A percentile compares a stretch with the other conserved stretches of the same genome.
phyloP scores from a whole-genome alignment of 345 rosid genomes.

The Melaleuca quinquenervia region DNA sequence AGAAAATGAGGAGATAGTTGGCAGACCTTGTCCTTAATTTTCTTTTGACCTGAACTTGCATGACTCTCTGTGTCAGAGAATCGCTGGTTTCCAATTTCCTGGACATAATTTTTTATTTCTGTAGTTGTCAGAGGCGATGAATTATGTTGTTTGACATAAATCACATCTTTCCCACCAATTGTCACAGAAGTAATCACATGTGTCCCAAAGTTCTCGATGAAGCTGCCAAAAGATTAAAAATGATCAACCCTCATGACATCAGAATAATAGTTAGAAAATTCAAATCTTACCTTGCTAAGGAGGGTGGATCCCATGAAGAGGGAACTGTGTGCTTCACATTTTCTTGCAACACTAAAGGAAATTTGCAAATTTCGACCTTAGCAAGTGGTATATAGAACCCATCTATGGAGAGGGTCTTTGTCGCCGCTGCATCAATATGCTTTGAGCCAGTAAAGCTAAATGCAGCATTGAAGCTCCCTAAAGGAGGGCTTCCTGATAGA shows the following conservation, averaged over 20 bases:
- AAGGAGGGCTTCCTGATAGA: conserved; percentile 33
- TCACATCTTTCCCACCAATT: conserved; percentile 68
- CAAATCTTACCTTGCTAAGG: conserved; percentile 49
- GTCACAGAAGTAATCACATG: conserved; percentile 62
- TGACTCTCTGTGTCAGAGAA: conserved; percentile 31
- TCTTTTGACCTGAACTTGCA: conserved; percentile 38
- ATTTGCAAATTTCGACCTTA: conserved; percentile 35
- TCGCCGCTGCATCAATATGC: conserved; percentile 41
- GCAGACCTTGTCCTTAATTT: conserved; percentile 60
- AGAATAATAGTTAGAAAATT: background rate
- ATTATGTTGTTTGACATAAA: conserved; percentile 59
- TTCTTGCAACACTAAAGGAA: conserved; percentile 30
- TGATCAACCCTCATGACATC: conserved; percentile 1
- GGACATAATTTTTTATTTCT: conserved; percentile 53
- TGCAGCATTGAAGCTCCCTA: conserved; percentile 58
- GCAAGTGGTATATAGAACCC: conserved; percentile 55
- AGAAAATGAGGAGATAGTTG: background rate
- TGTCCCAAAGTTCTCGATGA: conserved; percentile 65
- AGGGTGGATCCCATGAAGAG: conserved; percentile 47
- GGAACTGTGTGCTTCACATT: conserved; percentile 44
- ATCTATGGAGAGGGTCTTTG: conserved; percentile 53
- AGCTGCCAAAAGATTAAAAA: conserved; percentile 28
- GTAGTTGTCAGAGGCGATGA: conserved; percentile 48
- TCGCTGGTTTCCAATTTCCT: conserved; percentile 62
- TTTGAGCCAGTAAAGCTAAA: conserved; percentile 57